Conservation (phyloP, 768 basidiomycete species). For the Mycena alexandri region DNA sequence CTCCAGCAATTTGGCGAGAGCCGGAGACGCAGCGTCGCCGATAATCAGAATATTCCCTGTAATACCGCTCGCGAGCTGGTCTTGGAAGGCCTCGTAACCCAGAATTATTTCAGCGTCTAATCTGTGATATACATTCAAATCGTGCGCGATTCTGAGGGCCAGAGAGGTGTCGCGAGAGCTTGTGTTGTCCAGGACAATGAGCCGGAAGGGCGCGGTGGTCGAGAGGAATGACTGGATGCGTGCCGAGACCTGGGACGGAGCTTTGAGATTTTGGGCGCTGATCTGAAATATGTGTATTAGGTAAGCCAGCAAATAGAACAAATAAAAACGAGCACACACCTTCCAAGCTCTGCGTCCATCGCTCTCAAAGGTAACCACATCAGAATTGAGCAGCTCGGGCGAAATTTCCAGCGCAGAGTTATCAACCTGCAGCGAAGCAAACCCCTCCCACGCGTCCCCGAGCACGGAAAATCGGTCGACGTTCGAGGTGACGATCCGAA, state of each 20-base stretch:
- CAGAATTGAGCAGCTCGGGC: conserved; percentile 9
- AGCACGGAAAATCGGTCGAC: conserved; percentile 48
- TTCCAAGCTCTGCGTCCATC: conserved; percentile 34
- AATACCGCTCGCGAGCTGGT: conserved; percentile 34
- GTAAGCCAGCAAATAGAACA: neutral
- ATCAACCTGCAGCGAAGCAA: conserved; percentile 38
- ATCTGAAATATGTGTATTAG: conserved; percentile 25
- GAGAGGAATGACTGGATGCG: conserved; percentile 78
- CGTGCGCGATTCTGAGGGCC: conserved; percentile 77
- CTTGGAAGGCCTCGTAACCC: conserved; percentile 52
- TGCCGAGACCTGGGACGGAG: conserved; percentile 52
- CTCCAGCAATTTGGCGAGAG: conserved; percentile 50
- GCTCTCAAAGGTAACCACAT: conserved; percentile 33
- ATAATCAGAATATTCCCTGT: conserved; percentile 72
- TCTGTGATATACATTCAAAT: conserved; percentile 75
- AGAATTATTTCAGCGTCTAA: conserved; percentile 74
- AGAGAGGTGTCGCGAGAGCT: conserved; percentile 57
- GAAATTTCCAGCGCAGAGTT: conserved; percentile 30
- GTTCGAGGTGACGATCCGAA: conserved; percentile 46
- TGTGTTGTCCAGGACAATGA: conserved; percentile 64
- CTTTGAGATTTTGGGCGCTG: neutral
- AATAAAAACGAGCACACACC: conserved; percentile 9
- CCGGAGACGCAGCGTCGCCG: conserved; percentile 53
- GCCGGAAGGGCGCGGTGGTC: conserved; percentile 62
- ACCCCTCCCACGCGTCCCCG: conserved; percentile 30